phyloP scores from a whole-genome alignment of 1,139 yeast genomes.

The Protomyces gravidus region DNA sequence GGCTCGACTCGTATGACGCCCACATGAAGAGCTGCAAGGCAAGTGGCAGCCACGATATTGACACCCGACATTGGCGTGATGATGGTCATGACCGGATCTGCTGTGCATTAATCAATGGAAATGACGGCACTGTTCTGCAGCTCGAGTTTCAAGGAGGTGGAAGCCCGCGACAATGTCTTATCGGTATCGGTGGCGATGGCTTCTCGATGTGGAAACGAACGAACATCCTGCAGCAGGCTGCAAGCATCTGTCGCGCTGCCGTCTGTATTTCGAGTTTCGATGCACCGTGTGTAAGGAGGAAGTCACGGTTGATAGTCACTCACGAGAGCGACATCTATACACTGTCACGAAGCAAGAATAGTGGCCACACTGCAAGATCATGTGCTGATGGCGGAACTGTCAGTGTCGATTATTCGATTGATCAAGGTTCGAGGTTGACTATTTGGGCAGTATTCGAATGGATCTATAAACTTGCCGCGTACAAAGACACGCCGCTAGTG shows the following conservation, averaged over 20 bases:
- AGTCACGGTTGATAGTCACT: constrained; percentile 56
- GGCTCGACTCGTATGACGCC: constrained; percentile 91
- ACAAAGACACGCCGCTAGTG: too few relatives aligned
- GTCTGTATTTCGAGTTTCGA: constrained; percentile 52
- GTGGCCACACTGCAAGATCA: constrained; percentile 72
- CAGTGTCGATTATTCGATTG: too few relatives aligned
- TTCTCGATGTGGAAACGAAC: constrained; percentile 65
- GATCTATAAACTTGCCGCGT: too few relatives aligned
- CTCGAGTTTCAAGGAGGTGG: constrained; percentile 54
- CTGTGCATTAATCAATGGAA: constrained; percentile 79
- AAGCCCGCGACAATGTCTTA: constrained; percentile 48
- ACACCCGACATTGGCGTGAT: constrained; percentile 75
- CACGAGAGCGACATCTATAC: constrained; percentile 77
- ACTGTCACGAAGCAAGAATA: constrained; percentile 66
- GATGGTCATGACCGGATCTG: constrained; percentile 86
- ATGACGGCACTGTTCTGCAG: constrained; percentile 89
- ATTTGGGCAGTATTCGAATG: too few relatives aligned
- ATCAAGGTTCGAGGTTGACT: too few relatives aligned
- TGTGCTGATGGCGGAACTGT: constrained; percentile 88
- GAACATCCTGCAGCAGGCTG: constrained; percentile 38
- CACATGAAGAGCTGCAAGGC: constrained; percentile 47
- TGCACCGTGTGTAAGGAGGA: constrained; percentile 72
- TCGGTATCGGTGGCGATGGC: constrained; percentile 75
- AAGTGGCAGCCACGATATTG: constrained; percentile 90
- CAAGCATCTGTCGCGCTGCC: constrained; percentile 48